Percentiles rank a stretch among this genome's conserved stretches.
Conservation (phyloP, 352 stramenopile species). For the Phytophthora ramorum region DNA sequence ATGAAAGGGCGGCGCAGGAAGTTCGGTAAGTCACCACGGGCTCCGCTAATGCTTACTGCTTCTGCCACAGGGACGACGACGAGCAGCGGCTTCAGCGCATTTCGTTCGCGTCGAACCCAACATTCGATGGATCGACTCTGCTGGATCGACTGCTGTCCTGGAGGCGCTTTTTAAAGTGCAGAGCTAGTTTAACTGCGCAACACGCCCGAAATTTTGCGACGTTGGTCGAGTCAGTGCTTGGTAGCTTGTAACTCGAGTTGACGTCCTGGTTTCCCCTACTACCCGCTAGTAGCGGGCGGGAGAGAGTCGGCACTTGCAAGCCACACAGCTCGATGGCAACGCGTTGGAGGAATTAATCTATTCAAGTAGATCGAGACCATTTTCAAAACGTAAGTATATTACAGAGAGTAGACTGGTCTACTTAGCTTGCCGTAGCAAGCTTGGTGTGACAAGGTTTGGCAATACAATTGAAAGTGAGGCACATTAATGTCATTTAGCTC, state of each 20-base stretch:
- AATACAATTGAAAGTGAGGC: no score
- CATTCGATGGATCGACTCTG: neutral
- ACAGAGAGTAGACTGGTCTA: no score
- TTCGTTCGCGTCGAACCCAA: neutral
- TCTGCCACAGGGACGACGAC: neutral
- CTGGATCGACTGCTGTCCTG: neutral
- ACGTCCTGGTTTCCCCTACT: slow-evolving; percentile 20
- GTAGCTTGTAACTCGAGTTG: slow-evolving; percentile 7
- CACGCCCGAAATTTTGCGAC: slow-evolving; percentile 21
- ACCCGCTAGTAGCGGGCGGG: slow-evolving; percentile 9
- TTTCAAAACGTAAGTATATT: no score
- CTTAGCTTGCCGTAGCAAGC: no score
- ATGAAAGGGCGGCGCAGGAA: slow-evolving; percentile 11
- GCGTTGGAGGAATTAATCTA: neutral
- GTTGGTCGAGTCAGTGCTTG: slow-evolving; percentile 19
- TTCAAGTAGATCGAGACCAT: no score
- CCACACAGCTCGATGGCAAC: slow-evolving; percentile 1
- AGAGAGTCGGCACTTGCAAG: slow-evolving; percentile 18
- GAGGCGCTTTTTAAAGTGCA: neutral
- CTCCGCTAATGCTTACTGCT: neutral
- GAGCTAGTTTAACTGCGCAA: slow-evolving; percentile 4
- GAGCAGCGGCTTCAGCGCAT: neutral
- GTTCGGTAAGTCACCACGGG: neutral
- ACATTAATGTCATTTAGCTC: no score
- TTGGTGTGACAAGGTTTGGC: no score